Percentiles rank a stretch among this genome's conserved stretches.
Evolutionary conservation across 257 asterid species (phyloP).

Genomic region (Jasminum sambac): DNA sequence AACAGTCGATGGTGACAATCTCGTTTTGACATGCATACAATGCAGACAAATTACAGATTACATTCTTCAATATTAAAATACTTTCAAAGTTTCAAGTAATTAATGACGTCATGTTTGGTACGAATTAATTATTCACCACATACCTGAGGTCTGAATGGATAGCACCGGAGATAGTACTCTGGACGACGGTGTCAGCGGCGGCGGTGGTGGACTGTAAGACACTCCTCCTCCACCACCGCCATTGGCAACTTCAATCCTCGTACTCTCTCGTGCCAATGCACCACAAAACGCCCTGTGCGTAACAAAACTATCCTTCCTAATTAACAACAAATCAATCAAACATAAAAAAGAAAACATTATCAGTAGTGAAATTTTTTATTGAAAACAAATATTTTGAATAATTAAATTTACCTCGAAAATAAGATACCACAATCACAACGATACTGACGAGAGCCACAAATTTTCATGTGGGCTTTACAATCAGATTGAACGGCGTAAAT

Average conservation of each 20-base stretch:
- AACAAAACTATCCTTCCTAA: slow-evolving; percentile 84
- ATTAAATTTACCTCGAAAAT: slow-evolving; percentile 59
- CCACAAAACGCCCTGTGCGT: slow-evolving; percentile 93
- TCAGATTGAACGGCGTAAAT: slow-evolving; percentile 85
- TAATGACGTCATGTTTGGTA: not conserved
- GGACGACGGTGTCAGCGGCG: slow-evolving; percentile 83
- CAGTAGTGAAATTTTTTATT: not conserved
- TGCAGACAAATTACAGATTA: slow-evolving; percentile 31
- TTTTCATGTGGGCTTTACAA: slow-evolving; percentile 94
- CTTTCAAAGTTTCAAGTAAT: not conserved
- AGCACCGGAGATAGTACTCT: slow-evolving; percentile 76
- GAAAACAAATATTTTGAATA: too few species aligned
- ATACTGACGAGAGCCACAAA: slow-evolving; percentile 85
- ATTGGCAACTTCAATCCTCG: slow-evolving; percentile 36
- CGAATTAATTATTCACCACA: not conserved
- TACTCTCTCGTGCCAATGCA: slow-evolving; percentile 82
- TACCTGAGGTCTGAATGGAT: slow-evolving; percentile 93
- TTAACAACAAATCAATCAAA: slow-evolving; percentile 4
- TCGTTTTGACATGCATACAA: slow-evolving; percentile 27
- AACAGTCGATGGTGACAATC: slow-evolving; percentile 14
- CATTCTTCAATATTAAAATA: slow-evolving; percentile 5
- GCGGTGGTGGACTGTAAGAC: slow-evolving; percentile 74
- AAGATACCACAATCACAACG: slow-evolving; percentile 92
- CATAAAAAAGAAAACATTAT: not conserved
- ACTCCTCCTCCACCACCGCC: slow-evolving; percentile 26